These are phyloP conservation scores for Phytopythium mirpurense DNA, from an alignment of 352 stramenopile genomes.

Conservation along the genomic window DNA sequence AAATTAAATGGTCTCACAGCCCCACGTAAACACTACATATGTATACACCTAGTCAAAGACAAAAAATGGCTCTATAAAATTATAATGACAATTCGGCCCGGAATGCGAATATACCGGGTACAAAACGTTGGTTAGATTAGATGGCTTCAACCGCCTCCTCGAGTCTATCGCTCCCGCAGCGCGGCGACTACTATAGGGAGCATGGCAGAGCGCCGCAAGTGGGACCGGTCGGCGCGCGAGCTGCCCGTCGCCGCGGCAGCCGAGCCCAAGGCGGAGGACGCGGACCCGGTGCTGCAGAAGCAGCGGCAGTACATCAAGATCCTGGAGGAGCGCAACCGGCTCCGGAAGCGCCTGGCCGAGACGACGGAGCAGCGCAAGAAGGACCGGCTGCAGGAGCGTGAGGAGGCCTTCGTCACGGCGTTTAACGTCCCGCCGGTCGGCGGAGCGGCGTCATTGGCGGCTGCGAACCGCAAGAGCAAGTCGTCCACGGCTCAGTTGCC, in stretches of 20 bases:
- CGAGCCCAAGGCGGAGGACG: conserved; percentile 11
- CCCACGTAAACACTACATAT: too few relatives aligned
- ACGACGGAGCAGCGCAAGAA: conserved; percentile 51
- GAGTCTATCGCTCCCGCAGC: neutral
- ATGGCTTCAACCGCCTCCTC: neutral
- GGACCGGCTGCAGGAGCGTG: conserved; percentile 46
- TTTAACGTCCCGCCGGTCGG: conserved; percentile 55
- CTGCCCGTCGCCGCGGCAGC: neutral
- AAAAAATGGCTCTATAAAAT: too few relatives aligned
- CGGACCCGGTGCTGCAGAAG: conserved; percentile 63
- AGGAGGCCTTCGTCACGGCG: conserved; percentile 73
- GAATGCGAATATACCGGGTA: too few relatives aligned
- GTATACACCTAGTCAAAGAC: too few relatives aligned
- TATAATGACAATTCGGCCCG: too few relatives aligned
- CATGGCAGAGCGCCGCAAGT: conserved; percentile 29
- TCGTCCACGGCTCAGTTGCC: conserved; percentile 41
- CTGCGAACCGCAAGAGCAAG: conserved; percentile 30
- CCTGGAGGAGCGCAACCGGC: conserved; percentile 74
- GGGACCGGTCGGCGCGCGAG: conserved; percentile 17
- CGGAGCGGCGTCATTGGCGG: conserved; percentile 5
- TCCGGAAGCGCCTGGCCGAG: conserved; percentile 73
- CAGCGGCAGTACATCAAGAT: conserved; percentile 82
- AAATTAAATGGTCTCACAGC: too few relatives aligned
- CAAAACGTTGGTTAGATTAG: too few relatives aligned
- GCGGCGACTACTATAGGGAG: neutral